These are phyloP conservation scores for Phialocephala sp. DNA, from an alignment of 2,329 filamentous ascomycete genomes.

Conservation along the genomic window DNA sequence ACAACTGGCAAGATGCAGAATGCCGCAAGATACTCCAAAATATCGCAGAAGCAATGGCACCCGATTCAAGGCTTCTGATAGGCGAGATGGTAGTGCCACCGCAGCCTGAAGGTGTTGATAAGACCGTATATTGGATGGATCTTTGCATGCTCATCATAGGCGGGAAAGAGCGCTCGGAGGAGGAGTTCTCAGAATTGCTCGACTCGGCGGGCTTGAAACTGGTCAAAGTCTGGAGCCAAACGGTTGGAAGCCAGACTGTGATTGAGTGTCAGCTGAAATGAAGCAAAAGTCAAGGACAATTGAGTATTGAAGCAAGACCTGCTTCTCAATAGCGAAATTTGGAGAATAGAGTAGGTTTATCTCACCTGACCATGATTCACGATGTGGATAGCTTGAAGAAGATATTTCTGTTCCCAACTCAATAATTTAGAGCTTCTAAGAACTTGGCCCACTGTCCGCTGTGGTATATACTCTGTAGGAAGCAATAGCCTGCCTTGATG, in stretches of 20 bases:
- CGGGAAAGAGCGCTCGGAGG: slow-evolving; percentile 42
- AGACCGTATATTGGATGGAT: slow-evolving; percentile 45
- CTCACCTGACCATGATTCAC: neutral
- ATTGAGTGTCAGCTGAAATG: slow-evolving; percentile 19
- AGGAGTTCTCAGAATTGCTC: slow-evolving; percentile 32
- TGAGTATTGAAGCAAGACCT: neutral
- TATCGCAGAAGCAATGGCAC: slow-evolving; percentile 33
- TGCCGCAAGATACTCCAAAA: slow-evolving; percentile 30
- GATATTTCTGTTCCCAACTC: no score
- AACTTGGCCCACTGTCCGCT: no score
- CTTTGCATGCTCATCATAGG: slow-evolving; percentile 41
- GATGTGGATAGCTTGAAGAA: no score
- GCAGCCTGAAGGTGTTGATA: slow-evolving; percentile 32
- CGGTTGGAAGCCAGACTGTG: slow-evolving; percentile 27
- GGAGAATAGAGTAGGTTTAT: neutral
- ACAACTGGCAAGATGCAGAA: slow-evolving; percentile 35
- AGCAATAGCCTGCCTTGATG: no score
- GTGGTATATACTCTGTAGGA: no score
- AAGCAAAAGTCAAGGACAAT: neutral
- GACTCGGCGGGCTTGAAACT: slow-evolving; percentile 26
- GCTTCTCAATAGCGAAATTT: neutral
- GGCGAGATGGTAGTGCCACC: slow-evolving; percentile 46
- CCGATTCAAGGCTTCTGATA: slow-evolving; percentile 33
- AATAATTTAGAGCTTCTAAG: no score
- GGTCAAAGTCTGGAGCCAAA: slow-evolving; percentile 28